Conservation (phyloP, 2,329 filamentous ascomycete species). For the Calonectria pseudoturangicola region DNA sequence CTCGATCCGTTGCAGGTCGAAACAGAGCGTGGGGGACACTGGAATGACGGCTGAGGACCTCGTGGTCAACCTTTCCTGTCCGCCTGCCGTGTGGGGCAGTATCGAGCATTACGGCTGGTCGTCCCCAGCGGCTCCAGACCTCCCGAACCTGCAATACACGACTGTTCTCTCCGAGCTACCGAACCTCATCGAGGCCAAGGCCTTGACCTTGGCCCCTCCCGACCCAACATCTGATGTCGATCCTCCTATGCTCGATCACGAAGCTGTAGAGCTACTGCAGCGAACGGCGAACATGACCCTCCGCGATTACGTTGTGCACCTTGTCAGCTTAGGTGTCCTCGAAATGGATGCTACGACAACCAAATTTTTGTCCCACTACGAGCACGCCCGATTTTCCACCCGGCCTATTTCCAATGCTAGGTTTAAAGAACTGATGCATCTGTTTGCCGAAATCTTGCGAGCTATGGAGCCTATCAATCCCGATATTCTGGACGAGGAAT, state of each 20-base stretch:
- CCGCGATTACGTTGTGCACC: conserved; percentile 84
- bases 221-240: conserved; percentile 63
- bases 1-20: conserved; percentile 45
- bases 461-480: conserved; percentile 81
- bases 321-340: conserved; percentile 81
- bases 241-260: conserved; percentile 74
- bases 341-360: conserved; percentile 64
- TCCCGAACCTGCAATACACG: conserved; percentile 88
- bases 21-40: conserved; percentile 58
- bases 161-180: conserved; percentile 89
- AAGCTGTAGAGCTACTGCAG: conserved; percentile 82
- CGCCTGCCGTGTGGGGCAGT: conserved; percentile 83
- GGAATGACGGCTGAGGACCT: conserved; percentile 61
- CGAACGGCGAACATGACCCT: conserved; percentile 83
- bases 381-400: conserved; percentile 88
- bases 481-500: conserved; percentile 65
- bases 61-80: conserved; percentile 68
- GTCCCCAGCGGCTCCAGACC: conserved; percentile 83
- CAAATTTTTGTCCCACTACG: conserved; percentile 86
- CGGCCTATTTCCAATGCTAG: conserved; percentile 79
- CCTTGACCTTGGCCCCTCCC: conserved; percentile 86
- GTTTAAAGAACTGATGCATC: conserved; percentile 87
- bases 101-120: conserved; percentile 93
- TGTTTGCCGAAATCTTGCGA: conserved; percentile 87
- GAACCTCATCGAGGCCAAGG: conserved; percentile 93